Evolutionary conservation across 805 yeast species (phyloP).

Genomic region (Vanderwaltozyma polyspora): DNA sequence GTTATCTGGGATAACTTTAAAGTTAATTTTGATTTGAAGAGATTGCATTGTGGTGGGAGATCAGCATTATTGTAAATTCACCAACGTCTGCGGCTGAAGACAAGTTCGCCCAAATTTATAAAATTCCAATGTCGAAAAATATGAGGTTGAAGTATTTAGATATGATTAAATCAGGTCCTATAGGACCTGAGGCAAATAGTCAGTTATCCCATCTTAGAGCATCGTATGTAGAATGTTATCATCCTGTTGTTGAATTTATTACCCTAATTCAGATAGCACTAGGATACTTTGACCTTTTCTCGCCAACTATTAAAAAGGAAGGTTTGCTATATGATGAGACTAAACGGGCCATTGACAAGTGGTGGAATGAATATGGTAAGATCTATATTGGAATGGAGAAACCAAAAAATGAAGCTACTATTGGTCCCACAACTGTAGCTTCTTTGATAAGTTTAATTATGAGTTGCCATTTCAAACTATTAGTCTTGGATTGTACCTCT

Average conservation of each 20-base stretch:
- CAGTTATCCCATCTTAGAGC: background rate
- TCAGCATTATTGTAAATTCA: constrained; percentile 58
- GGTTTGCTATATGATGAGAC: constrained; percentile 78
- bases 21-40: constrained; percentile 65
- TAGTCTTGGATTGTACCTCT: constrained; percentile 47
- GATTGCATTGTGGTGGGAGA: constrained; percentile 76
- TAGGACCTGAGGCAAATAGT: background rate
- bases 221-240: constrained; percentile 25
- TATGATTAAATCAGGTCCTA: background rate
- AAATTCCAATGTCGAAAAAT: constrained; percentile 31
- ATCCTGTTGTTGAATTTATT: constrained; percentile 66
- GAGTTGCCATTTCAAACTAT: constrained; percentile 53
- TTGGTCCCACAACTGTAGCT: constrained; percentile 61
- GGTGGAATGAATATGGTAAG: constrained; percentile 76
- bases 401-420: constrained; percentile 36
- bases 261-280: constrained; percentile 64
- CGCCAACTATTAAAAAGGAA: constrained; percentile 54
- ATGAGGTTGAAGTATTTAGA: background rate
- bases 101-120: constrained; percentile 68
- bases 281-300: constrained; percentile 64
- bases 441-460: constrained; percentile 71
- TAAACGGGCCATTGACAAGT: constrained; percentile 51
- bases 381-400: constrained; percentile 19
- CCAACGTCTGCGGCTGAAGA: constrained; percentile 73
- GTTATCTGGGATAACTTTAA: constrained; percentile 47